Base-by-base conservation (phyloP, 345 rosid species). In the Aquilaria yunnanensis region DNA sequence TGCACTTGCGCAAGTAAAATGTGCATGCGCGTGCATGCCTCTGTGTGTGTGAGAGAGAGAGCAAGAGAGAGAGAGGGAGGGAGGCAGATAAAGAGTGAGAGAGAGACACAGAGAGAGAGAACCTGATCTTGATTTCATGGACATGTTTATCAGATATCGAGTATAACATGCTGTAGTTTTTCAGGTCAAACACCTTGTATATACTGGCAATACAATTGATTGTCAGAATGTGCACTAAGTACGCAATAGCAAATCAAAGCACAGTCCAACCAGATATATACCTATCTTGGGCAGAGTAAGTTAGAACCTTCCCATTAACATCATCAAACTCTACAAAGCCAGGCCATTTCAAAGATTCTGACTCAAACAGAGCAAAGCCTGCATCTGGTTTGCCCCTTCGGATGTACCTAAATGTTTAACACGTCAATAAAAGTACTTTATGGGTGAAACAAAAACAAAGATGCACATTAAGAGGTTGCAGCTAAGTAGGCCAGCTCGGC, bases 281-380 rank as follows among this genome's bases (percentile, higher is more conserved):
- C 83, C 95, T 85, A 79, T 90, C 92, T 60, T 93, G 98, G 2
- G 98, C 98, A 13, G 97, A 92, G 83, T 90, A 90, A 12, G 98
- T 90, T 14, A 93, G 81, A 61, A 93, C 97, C 67, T 93, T 93
- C 37, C 98, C 98, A 66, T 93, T 93, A 47, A 93, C 97, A 79
- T 93, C 98, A 79, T 93, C 98, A 79, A 93, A 93, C 84, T 93
- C 98, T 8, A 93, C 98, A 79, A 93, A 93, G 14, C 98, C 98
- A 29, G 98, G 98, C 98, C 98, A 93, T 70, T 90, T 93, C 53
- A 93, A 78, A n/a, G 96, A 87, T 59, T 93, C 97, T 4, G 98
- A 92, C 74, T 89, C 97, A 74, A 92, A 89, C 65, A 93, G 90
- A 11, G 98, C 81, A 77, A 93, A 93, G 32, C 97, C 97, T 51